Conservation (phyloP, 805 yeast genomes). For the Hanseniaspora vineae region DNA sequence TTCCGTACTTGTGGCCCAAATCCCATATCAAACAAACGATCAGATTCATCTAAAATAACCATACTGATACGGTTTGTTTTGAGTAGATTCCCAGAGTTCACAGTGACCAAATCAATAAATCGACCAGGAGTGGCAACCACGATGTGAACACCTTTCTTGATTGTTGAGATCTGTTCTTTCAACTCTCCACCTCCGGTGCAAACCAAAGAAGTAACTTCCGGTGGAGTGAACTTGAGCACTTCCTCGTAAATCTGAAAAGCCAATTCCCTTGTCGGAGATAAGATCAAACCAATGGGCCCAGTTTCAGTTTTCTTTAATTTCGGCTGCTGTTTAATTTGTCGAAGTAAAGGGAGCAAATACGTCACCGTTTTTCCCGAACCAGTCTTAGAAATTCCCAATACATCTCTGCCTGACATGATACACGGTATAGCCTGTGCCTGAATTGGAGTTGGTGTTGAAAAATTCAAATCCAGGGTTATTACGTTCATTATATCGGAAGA, state of each 20-base stretch:
- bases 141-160: constrained; percentile 67
- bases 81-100: constrained; percentile 63
- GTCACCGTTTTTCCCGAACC: constrained; percentile 95
- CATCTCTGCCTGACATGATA: constrained; percentile 78
- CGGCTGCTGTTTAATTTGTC: constrained; percentile 71
- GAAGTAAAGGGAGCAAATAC: constrained; percentile 67
- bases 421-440: constrained; percentile 88
- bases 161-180: constrained; percentile 64
- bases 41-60: constrained; percentile 92
- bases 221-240: constrained; percentile 37
- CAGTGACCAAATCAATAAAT: constrained; percentile 73
- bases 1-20: constrained; percentile 91
- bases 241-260: constrained; percentile 75
- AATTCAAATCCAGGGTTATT: constrained; percentile 37
- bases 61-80: constrained; percentile 59
- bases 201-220: constrained; percentile 44
- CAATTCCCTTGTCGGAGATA: constrained; percentile 89
- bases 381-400: constrained; percentile 89
- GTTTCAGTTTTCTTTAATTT: constrained; percentile 34
- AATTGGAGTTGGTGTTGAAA: constrained; percentile 64
- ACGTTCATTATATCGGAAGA: constrained; percentile 44
- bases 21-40: constrained; percentile 92
- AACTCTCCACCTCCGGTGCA: constrained; percentile 88
- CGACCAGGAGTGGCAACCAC: constrained; percentile 94
- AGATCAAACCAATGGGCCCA: constrained; percentile 67